phyloP scores from a whole-genome alignment of 2,329 filamentous ascomycete species.

The Exophiala mesophila region DNA sequence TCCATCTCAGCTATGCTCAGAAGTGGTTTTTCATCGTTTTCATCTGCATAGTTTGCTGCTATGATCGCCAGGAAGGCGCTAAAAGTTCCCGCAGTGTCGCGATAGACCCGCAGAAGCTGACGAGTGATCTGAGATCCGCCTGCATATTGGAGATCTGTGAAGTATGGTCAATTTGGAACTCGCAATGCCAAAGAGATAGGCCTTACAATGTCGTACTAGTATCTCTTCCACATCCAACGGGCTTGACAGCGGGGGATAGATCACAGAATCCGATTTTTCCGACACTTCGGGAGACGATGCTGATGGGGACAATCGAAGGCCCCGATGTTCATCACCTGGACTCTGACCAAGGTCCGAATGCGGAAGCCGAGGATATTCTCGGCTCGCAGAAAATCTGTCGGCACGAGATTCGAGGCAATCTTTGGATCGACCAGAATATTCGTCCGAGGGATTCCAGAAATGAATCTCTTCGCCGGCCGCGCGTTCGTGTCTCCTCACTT shows the following conservation, averaged over 20 bases:
- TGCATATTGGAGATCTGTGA: neutral
- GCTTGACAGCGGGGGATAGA: too few species aligned
- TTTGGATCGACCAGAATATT: neutral
- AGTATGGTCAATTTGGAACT: neutral
- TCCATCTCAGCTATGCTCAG: neutral
- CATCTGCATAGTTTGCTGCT: neutral
- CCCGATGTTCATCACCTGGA: neutral
- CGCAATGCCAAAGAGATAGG: neutral
- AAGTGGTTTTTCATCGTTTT: neutral
- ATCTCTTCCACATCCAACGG: too few species aligned
- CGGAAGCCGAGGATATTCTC: neutral
- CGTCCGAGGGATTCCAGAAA: neutral
- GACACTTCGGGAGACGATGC: neutral
- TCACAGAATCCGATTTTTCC: too few species aligned
- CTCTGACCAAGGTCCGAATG: neutral
- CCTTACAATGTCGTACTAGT: neutral
- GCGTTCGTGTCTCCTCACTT: neutral
- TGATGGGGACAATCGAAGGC: neutral
- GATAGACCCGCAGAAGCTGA: neutral
- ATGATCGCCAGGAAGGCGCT: neutral
- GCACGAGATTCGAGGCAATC: neutral
- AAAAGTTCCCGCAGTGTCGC: neutral
- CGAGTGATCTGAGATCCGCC: constrained; percentile 1
- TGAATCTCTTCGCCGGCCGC: neutral
- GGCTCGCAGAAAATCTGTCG: neutral